These are phyloP conservation scores for Mrakia hoshinonis DNA, from an alignment of 768 basidiomycete species.

Conservation along the genomic window DNA sequence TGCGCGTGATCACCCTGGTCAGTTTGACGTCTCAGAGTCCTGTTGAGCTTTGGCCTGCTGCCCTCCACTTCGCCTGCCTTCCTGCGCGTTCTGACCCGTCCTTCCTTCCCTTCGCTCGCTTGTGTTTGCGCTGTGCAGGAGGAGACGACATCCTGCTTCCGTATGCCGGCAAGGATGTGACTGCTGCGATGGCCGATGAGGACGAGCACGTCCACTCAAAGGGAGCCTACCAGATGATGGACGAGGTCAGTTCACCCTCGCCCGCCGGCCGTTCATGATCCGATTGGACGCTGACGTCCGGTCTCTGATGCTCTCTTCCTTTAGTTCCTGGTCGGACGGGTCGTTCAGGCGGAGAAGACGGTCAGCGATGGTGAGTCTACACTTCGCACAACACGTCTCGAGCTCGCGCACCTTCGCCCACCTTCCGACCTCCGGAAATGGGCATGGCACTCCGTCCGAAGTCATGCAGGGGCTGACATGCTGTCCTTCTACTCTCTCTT, in stretches of 20 bases:
- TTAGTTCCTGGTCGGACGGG: constrained; percentile 63
- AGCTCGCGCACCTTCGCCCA: neutral
- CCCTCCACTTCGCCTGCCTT: constrained; percentile 8
- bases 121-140: constrained; percentile 62
- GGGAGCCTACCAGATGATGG: constrained; percentile 82
- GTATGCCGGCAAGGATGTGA: constrained; percentile 77
- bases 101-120: neutral
- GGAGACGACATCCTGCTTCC: constrained; percentile 82
- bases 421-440: neutral
- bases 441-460: neutral
- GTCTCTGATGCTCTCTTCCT: neutral
- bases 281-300: too few relatives aligned
- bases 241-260: constrained; percentile 45
- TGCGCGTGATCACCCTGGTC: constrained; percentile 21
- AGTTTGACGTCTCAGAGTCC: neutral
- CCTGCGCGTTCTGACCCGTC: neutral
- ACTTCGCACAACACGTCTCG: neutral
- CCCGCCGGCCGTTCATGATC: neutral
- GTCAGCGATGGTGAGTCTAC: constrained; percentile 63
- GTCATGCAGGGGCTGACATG: neutral
- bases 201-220: constrained; percentile 81
- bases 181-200: constrained; percentile 66
- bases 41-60: neutral
- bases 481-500: neutral
- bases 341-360: constrained; percentile 64